Conservation (phyloP, 176 grass and related monocot genomes). For the Phragmites australis region DNA sequence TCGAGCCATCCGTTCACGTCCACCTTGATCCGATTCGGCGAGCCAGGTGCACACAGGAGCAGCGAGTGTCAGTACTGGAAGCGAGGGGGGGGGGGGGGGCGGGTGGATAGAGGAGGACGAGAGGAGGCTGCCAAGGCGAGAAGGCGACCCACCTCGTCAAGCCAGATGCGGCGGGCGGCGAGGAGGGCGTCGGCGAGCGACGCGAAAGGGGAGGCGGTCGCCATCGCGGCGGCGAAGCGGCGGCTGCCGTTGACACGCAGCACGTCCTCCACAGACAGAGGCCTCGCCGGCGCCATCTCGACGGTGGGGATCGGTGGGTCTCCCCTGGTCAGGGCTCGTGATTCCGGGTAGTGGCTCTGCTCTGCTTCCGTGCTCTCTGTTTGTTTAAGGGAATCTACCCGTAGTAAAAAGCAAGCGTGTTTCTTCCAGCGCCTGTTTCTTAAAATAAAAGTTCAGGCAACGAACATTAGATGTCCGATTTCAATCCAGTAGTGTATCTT, state of each 20-base stretch:
- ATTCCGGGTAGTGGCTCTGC: not conserved
- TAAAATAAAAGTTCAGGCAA: no score
- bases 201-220: slow-evolving; percentile 63
- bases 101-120: not conserved
- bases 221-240: slow-evolving; percentile 70
- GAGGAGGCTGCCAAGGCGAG: not conserved
- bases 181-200: slow-evolving; percentile 62
- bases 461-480: no score
- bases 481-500: no score
- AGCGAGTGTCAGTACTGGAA: not conserved
- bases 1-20: slow-evolving; percentile 95
- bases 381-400: no score
- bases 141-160: slow-evolving; percentile 55
- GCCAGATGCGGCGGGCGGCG: slow-evolving; percentile 84
- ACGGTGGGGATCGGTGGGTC: not conserved
- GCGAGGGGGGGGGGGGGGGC: not conserved
- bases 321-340: not conserved
- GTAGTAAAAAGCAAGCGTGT: no score
- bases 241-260: slow-evolving; percentile 65
- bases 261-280: slow-evolving; percentile 56
- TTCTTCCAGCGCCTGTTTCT: no score
- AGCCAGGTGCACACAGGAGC: not conserved
- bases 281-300: slow-evolving; percentile 30
- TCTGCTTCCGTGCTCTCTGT: no score
- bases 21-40: slow-evolving; percentile 50